These are phyloP conservation scores for Pichia sp. DNA, from an alignment of 1,139 yeast species.

Conservation along the genomic window DNA sequence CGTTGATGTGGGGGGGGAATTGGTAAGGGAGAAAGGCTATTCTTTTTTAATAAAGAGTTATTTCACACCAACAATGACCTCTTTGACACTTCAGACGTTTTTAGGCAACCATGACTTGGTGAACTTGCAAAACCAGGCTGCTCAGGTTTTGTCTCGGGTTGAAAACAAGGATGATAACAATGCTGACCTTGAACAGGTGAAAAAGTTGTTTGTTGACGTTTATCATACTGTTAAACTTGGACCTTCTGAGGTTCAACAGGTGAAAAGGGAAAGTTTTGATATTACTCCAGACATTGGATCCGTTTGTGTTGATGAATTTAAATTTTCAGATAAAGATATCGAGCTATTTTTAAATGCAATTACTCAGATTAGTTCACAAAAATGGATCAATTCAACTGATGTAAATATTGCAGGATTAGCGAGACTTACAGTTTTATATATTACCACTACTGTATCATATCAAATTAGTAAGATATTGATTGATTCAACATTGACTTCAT, in stretches of 20 bases:
- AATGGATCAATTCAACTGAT: constrained; percentile 2
- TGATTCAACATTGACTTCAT: constrained; percentile 21
- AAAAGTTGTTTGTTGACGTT: constrained; percentile 5
- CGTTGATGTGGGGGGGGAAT: too few relatives aligned
- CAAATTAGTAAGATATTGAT: constrained; percentile 5
- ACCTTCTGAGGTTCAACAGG: not conserved
- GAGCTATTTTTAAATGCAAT: not conserved
- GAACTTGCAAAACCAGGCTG: constrained; percentile 5
- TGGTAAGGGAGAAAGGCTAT: not conserved
- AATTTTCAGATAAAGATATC: not conserved
- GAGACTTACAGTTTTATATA: constrained; percentile 4
- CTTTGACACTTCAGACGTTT: constrained; percentile 6
- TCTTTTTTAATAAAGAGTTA: too few relatives aligned
- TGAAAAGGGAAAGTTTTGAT: not conserved
- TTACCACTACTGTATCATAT: not conserved
- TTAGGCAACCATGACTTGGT: not conserved
- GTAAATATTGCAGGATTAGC: constrained; percentile 1
- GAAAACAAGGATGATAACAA: not conserved
- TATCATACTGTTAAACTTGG: constrained; percentile 9
- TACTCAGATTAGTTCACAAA: not conserved
- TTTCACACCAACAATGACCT: constrained; percentile 3
- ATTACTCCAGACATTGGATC: not conserved
- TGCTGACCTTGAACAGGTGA: not conserved
- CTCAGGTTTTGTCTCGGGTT: constrained; percentile 5
- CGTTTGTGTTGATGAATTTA: constrained; percentile 1